Base-by-base conservation (phyloP, 208 protist genomes). In the Trypanosoma cruzi region DNA sequence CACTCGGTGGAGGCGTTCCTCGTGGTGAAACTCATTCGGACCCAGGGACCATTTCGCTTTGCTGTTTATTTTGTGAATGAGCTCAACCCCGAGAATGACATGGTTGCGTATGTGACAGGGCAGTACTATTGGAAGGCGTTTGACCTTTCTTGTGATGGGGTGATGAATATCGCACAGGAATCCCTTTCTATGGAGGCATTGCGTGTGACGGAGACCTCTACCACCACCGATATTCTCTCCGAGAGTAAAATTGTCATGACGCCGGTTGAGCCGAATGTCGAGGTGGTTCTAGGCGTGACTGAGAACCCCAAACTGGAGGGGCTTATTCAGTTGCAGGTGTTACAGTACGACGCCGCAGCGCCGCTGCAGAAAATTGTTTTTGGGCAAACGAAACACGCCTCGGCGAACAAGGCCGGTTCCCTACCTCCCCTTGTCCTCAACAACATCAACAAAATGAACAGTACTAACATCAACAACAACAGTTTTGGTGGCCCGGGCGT, bases 121-220 rank as follows among this genome's bases (percentile, higher is more conserved):
- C 82, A 91, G 75, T 84, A 91, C 74, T 96, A 94, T 77, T 86
- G 82, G 80, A 93, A 94, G 65, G 73, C 90, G 13, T 92, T 96
- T 73, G 79, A 89, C 46, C 68, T 93, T 13, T 77, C 79, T 13
- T 80, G 73, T 37, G 81, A 86, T 62, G 82, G 73, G 6, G 63
- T 69, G 24, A 79, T 83, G 59, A 70, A 82, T 55, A 54, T 16
- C 40, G 71, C 80, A 28, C 74, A 64, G 36, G 85, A 92, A 48
- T 86, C 82, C 6, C 63, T 90, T 24, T 82, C 85, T 32, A 77
- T 96, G 71, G 67, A 81, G 0, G 62, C 83, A 18, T 64, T 95
- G 31, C 84, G 71, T 32, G 52, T 95, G 0, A 77, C 86, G 53
- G 69, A 76, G 18, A 50, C 50, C 53, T 4, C 60, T 18, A 37